phyloP scores from a whole-genome alignment of 306 rosid species.

The Alnus glutinosa region DNA sequence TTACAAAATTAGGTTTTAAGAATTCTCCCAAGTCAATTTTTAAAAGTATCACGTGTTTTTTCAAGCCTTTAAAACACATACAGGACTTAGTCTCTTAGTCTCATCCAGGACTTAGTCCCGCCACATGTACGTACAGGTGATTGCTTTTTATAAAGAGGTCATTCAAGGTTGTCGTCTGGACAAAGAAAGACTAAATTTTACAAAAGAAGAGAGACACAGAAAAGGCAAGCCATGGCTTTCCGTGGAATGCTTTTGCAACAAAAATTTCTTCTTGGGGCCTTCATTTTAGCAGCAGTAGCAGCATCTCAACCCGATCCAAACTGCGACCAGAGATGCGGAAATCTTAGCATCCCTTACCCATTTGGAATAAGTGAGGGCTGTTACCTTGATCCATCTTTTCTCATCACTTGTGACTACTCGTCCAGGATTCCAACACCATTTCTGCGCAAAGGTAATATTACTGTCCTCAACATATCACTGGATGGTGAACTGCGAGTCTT shows the following conservation, averaged over 20 bases:
- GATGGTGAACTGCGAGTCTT: constrained; percentile 21
- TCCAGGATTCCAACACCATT: background rate
- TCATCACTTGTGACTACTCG: background rate
- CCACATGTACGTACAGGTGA: no score
- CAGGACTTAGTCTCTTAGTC: no score
- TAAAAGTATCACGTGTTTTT: no score
- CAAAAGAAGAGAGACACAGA: background rate
- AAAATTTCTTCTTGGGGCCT: background rate
- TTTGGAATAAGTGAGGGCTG: constrained; percentile 24
- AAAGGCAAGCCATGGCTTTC: background rate
- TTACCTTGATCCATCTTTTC: constrained; percentile 9
- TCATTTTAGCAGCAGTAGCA: background rate
- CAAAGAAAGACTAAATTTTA: no score
- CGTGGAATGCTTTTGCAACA: background rate
- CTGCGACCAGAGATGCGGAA: constrained; percentile 25
- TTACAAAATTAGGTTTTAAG: no score
- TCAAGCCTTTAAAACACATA: no score
- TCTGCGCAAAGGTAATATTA: background rate
- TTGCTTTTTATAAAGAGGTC: no score
- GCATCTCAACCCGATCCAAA: background rate
- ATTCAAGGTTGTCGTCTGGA: no score
- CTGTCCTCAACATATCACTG: constrained; percentile 14
- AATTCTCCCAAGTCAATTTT: no score
- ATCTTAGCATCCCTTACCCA: constrained; percentile 26
- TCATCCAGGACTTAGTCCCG: no score